Evolutionary conservation across 2,329 filamentous ascomycete species (phyloP), one percentile per base, ranked within the genome.

Genomic region (Pseudogymnoascus sp.): DNA sequence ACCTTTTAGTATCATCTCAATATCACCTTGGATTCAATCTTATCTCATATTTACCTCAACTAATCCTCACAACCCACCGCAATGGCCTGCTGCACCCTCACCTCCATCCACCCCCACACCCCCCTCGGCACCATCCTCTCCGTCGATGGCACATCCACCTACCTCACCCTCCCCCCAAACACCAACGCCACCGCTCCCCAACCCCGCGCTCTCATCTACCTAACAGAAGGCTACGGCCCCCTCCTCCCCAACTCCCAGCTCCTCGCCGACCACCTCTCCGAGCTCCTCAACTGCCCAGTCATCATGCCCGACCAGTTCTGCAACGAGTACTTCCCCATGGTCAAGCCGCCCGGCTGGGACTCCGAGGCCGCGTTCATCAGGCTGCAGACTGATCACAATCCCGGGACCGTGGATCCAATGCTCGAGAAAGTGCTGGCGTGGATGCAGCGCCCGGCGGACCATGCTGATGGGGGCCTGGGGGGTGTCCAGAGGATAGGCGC

Each of bases 331-430:
- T 76, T 87, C 64, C 80, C 89, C 67, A 87, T 88, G 65, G 88
- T 91, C 76, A 82, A 87, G 68, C 87, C 82, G 72, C 88, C 88
- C 63, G 81, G 82, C 67, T 85, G 86, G 71, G 87, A 87, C 48
- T 13, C 29, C 2, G 37, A 59, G 33, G 60, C 58, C 4, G 60
- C 33, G 4, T 18, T 62, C 9, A 8, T 4, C 3, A 58, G 58
- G 12, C 40, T 60, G 31, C 7, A 39, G 2, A 35, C 7, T 1
- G 27, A 59, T 29, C 61, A 62, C 13, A 12, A 25, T 15, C 52
- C 61, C 6, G 36, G 27, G 13, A 62, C 61, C 6, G 55, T 62
- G 27, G 61, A 62, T 33, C 61, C 61, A 4, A 36, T 82, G 63
- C 75, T 82, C 62, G 71, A 74, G 52, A 67, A 69, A 33, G 78